Conservation (phyloP, 352 stramenopile species). For the Phytophthora pistaciae region DNA sequence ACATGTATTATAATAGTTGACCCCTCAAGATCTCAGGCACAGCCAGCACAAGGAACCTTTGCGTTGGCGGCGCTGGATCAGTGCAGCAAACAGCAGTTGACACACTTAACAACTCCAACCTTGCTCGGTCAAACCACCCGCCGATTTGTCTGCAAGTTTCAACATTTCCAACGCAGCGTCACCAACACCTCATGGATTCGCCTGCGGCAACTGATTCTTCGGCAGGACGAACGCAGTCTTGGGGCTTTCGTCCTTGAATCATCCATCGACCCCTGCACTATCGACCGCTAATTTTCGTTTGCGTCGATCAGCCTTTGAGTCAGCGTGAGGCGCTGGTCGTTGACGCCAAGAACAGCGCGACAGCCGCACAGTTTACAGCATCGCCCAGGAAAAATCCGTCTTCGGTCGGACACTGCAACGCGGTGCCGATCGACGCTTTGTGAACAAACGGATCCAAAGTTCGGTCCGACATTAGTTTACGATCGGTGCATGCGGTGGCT, state of each 20-base stretch:
- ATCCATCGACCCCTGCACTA: constrained; percentile 18
- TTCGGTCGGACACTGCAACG: constrained; percentile 12
- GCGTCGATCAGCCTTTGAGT: neutral
- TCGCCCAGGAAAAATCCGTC: constrained; percentile 2
- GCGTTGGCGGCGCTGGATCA: neutral
- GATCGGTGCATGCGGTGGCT: neutral
- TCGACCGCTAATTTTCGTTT: constrained; percentile 1
- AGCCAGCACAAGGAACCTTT: neutral
- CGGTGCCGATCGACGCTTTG: neutral
- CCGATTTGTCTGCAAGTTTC: constrained; percentile 1
- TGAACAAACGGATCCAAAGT: constrained; percentile 4
- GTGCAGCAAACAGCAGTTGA: neutral
- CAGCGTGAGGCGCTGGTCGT: neutral
- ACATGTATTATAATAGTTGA: neutral
- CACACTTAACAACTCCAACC: neutral
- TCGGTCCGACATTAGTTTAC: neutral
- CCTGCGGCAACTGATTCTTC: neutral
- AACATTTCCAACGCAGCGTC: neutral
- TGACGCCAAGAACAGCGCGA: neutral
- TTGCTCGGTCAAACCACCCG: neutral
- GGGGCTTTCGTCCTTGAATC: neutral
- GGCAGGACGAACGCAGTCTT: neutral
- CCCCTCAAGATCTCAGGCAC: neutral
- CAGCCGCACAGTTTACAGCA: neutral
- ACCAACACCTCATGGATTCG: neutral